These are phyloP conservation scores for Vachellia collinsii DNA, from an alignment of 306 rosid genomes.

Conservation along the genomic window DNA sequence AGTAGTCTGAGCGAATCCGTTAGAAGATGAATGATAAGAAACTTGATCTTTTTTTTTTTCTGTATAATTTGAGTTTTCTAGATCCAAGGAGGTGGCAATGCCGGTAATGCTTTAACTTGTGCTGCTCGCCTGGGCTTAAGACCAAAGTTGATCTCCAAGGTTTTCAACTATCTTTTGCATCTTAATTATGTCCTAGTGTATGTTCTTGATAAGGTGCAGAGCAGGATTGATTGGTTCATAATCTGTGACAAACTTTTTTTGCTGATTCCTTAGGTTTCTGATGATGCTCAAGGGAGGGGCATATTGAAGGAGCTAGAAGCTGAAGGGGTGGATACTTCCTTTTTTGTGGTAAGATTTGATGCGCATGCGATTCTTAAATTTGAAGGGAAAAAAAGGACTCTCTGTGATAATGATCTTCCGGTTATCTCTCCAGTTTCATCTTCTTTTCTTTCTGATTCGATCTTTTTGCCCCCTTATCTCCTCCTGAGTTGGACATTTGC, in stretches of 20 bases:
- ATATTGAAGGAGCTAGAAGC: conserved; percentile 74
- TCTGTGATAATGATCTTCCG: conserved; percentile 3
- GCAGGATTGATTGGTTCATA: neutral
- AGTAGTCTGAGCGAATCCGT: neutral
- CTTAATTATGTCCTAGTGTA: neutral
- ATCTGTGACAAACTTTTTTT: neutral
- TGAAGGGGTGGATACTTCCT: conserved; percentile 81
- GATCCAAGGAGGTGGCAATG: conserved; percentile 97
- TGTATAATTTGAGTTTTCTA: conserved; percentile 32
- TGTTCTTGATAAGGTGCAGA: neutral
- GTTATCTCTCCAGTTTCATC: neutral
- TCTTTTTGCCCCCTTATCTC: neutral
- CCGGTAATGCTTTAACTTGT: conserved; percentile 81
- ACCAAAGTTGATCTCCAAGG: conserved; percentile 84
- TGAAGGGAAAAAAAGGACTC: neutral
- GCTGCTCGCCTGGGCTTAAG: conserved; percentile 81
- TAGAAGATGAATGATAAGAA: neutral
- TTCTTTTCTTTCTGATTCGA: neutral
- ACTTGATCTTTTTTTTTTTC: neutral
- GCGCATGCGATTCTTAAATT: neutral
- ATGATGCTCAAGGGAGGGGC: conserved; percentile 73
- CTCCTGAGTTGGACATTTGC: conserved; percentile 14
- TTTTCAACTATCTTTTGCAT: conserved; percentile 12
- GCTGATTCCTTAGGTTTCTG: conserved; percentile 51
- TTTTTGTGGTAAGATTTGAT: conserved; percentile 53